Percentiles rank a stretch among this genome's conserved stretches.
Evolutionary conservation across 2,329 filamentous ascomycete genomes (phyloP).

Genomic region (Cadophora sp.): DNA sequence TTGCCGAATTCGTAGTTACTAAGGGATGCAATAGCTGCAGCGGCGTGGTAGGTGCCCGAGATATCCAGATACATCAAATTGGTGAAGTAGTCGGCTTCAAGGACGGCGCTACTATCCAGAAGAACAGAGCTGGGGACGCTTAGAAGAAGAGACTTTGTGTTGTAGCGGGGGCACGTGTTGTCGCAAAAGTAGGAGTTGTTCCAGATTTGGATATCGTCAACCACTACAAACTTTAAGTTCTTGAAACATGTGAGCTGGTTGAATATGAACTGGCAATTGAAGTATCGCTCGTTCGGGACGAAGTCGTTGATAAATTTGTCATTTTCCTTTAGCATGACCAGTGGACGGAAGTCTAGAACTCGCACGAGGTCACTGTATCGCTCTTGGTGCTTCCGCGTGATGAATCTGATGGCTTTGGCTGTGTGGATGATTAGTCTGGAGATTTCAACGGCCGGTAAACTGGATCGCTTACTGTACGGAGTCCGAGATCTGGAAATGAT

Average conservation of each 20-base stretch:
- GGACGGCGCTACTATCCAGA: neutral
- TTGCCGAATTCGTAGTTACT: constrained; percentile 48
- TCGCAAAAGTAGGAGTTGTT: neutral
- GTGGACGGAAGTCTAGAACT: neutral
- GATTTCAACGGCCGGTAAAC: neutral
- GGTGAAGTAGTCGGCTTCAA: constrained; percentile 5
- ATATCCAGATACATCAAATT: constrained; percentile 36
- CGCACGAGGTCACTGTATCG: neutral
- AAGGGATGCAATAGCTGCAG: constrained; percentile 3
- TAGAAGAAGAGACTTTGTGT: constrained; percentile 10
- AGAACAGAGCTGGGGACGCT: neutral
- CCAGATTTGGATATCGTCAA: constrained; percentile 9
- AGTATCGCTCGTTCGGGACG: constrained; percentile 3
- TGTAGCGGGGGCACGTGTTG: neutral
- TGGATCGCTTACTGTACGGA: constrained; percentile 30
- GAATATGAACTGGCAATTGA: constrained; percentile 13
- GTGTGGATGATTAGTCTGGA: neutral
- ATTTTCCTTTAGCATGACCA: constrained; percentile 1
- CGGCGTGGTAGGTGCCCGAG: constrained; percentile 27
- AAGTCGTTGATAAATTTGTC: constrained; percentile 14
- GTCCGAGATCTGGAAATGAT: constrained; percentile 17
- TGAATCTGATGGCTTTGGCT: constrained; percentile 51
- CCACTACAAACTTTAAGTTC: constrained; percentile 28
- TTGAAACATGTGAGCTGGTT: constrained; percentile 15
- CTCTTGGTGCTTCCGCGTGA: constrained; percentile 9